Percentiles rank a stretch among this genome's conserved stretches.
phyloP scores from a whole-genome alignment of 1,284 basidiomycete species.

The Ganoderma sinense region DNA sequence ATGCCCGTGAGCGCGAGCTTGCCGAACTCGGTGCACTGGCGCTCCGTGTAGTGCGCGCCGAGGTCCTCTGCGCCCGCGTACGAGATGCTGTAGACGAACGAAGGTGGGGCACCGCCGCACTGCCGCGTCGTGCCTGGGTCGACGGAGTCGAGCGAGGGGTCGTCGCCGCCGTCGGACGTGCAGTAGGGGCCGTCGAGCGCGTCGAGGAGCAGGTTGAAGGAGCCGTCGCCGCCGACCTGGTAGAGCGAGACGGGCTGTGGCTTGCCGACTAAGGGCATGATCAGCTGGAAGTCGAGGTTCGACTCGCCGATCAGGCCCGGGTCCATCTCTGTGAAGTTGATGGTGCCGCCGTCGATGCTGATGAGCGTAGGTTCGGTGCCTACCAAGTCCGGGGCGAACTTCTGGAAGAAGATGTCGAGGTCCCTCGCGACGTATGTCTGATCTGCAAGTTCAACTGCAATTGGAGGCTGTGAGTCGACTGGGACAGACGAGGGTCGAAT shows the following conservation, averaged over 20 bases:
- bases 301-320: constrained; percentile 56
- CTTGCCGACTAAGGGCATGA: constrained; percentile 51
- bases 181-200: constrained; percentile 62
- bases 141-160: constrained; percentile 44
- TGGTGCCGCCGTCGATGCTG: constrained; percentile 56
- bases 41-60: constrained; percentile 41
- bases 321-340: constrained; percentile 28
- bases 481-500: constrained; percentile 32
- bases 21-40: constrained; percentile 49
- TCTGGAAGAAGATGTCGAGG: constrained; percentile 50
- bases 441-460: constrained; percentile 57
- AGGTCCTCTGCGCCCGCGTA: constrained; percentile 44
- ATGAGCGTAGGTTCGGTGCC: constrained; percentile 35
- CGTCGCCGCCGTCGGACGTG: constrained; percentile 67
- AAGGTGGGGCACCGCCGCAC: constrained; percentile 44
- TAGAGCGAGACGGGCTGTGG: constrained; percentile 47
- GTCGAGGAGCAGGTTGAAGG: constrained; percentile 55
- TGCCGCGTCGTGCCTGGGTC: constrained; percentile 43
- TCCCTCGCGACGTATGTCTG: constrained; percentile 52
- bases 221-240: constrained; percentile 38
- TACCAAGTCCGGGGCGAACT: constrained; percentile 42
- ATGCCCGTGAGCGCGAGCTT: constrained; percentile 53
- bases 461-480: constrained; percentile 36
- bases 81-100: constrained; percentile 46
- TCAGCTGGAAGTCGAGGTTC: constrained; percentile 59